These are phyloP conservation scores for Sordariomycetes sp. DNA, from an alignment of 2,329 filamentous ascomycete genomes.

Conservation along the genomic window DNA sequence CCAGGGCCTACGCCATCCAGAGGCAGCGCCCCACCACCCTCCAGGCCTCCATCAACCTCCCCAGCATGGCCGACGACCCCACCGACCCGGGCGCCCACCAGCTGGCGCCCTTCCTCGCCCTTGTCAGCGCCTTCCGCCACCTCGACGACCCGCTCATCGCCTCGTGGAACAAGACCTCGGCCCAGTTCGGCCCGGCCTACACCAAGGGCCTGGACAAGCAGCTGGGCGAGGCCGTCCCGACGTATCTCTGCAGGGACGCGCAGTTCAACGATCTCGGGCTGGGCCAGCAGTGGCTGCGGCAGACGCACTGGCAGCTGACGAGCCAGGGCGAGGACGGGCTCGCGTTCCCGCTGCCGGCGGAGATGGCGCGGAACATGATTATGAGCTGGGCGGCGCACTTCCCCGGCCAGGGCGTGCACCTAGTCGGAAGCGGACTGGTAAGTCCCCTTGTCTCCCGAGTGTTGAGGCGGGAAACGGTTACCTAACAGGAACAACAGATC, in stretches of 20 bases:
- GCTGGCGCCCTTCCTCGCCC: constrained; percentile 44
- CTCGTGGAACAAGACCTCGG: constrained; percentile 55
- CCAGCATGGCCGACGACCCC: constrained; percentile 49
- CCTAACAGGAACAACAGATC: constrained; percentile 38
- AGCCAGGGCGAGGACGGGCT: constrained; percentile 35
- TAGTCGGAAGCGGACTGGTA: constrained; percentile 65
- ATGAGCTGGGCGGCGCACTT: constrained; percentile 60
- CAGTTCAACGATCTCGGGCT: constrained; percentile 43
- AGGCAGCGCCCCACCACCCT: constrained; percentile 60
- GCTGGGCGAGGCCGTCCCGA: constrained; percentile 41
- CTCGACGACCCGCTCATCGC: constrained; percentile 56
- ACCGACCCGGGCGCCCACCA: constrained; percentile 42
- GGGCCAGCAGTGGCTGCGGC: constrained; percentile 57
- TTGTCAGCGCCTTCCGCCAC: constrained; percentile 53
- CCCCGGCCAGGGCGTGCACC: constrained; percentile 60
- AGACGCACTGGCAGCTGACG: constrained; percentile 48
- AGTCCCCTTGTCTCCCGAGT: constrained; percentile 19
- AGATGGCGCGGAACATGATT: constrained; percentile 52
- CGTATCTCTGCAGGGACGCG: constrained; percentile 40
- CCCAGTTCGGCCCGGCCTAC: constrained; percentile 45
- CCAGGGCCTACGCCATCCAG: constrained; percentile 59
- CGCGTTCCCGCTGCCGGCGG: constrained; percentile 52
- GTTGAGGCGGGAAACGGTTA: background rate
- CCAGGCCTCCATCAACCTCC: constrained; percentile 57
- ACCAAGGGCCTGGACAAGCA: constrained; percentile 51